Conservation (phyloP, 129 eudicot species). For the Chrysanthemum makinoi region DNA sequence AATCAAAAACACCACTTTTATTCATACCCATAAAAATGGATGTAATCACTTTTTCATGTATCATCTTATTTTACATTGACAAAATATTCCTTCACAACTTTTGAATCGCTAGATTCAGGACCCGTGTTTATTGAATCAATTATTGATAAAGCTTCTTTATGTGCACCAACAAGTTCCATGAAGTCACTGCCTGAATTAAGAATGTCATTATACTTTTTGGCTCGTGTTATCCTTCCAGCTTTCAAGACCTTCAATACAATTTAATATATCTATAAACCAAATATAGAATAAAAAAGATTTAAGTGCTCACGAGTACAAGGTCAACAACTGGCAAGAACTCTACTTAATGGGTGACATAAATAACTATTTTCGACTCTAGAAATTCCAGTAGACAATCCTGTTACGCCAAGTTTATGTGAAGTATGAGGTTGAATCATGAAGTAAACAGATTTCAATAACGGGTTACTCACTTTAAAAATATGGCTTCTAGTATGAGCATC, state of each 20-base stretch:
- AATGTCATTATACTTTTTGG: constrained; percentile 73
- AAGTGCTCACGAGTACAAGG: constrained; percentile 62
- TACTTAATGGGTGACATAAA: constrained; percentile 89
- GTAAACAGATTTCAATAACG: background rate
- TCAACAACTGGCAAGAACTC: constrained; percentile 93
- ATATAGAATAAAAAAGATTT: background rate
- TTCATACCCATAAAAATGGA: no score
- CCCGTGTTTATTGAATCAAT: constrained; percentile 41
- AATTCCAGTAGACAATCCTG: constrained; percentile 80
- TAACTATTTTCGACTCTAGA: constrained; percentile 67
- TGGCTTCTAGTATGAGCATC: constrained; percentile 95
- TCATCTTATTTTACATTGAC: constrained; percentile 29
- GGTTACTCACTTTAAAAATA: constrained; percentile 62
- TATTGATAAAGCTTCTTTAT: constrained; percentile 66
- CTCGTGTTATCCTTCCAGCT: constrained; percentile 72
- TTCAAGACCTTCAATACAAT: constrained; percentile 61
- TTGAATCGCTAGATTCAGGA: background rate
- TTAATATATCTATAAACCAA: background rate
- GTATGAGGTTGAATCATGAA: background rate
- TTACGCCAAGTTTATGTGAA: constrained; percentile 16
- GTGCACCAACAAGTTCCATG: constrained; percentile 88
- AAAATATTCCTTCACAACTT: constrained; percentile 9
- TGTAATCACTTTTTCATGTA: no score
- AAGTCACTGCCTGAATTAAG: constrained; percentile 68
- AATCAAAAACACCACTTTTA: no score